Conservation (phyloP, 2,329 filamentous ascomycete genomes). For the Microsporum audouinii region DNA sequence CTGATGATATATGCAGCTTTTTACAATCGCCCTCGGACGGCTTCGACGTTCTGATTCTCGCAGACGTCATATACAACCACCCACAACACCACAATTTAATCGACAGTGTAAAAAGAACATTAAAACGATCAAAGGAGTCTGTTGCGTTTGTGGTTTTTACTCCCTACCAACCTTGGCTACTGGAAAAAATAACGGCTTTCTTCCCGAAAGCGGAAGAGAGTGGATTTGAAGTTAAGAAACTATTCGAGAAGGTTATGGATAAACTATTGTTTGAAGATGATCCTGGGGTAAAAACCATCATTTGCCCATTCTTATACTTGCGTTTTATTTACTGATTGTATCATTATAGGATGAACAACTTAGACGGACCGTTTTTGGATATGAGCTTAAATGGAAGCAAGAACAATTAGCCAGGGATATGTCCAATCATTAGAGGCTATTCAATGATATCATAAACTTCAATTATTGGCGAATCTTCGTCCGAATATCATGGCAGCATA, state of each 20-base stretch:
- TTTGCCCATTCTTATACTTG: neutral
- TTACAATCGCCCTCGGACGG: conserved; percentile 34
- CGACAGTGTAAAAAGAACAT: conserved; percentile 55
- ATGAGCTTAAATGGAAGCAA: conserved; percentile 53
- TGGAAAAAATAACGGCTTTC: conserved; percentile 73
- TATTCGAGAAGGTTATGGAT: conserved; percentile 71
- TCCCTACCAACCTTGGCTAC: conserved; percentile 82
- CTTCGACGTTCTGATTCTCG: conserved; percentile 76
- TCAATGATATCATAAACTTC: neutral
- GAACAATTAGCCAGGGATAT: conserved; percentile 12
- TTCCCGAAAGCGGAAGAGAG: conserved; percentile 62
- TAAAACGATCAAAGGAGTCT: conserved; percentile 46
- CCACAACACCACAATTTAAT: conserved; percentile 72
- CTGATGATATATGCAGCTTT: conserved; percentile 46
- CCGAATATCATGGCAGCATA: too few species aligned
- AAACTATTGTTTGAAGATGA: conserved; percentile 83
- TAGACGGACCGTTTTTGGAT: conserved; percentile 72
- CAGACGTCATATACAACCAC: conserved; percentile 85
- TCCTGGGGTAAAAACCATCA: conserved; percentile 48
- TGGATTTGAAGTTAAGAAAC: conserved; percentile 66
- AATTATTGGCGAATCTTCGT: neutral
- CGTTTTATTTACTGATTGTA: neutral
- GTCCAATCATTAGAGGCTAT: neutral
- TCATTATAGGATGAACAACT: conserved; percentile 55
- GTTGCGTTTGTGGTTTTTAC: conserved; percentile 85